Evolutionary conservation across 345 rosid genomes (phyloP).

Genomic region (Populus nigra): DNA sequence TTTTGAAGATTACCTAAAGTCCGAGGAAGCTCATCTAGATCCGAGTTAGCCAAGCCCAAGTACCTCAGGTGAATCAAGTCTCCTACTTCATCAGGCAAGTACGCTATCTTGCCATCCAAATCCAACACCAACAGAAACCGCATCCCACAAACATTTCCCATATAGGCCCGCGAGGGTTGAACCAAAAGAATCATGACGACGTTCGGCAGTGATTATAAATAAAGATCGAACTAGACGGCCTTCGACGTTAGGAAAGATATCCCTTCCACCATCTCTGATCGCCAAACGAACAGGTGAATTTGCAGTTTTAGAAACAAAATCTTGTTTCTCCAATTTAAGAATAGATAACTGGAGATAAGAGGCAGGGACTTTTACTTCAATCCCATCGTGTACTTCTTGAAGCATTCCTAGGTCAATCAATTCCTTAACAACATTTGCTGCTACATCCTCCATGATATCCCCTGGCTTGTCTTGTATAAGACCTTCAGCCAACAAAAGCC

Average conservation of each 20-base stretch:
- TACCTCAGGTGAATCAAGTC: conserved; percentile 16
- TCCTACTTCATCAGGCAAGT: conserved; percentile 15
- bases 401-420: conserved; percentile 8
- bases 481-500: conserved; percentile 13
- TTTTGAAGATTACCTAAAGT: conserved; percentile 14
- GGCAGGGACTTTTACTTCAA: background rate
- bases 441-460: conserved; percentile 6
- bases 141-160: conserved; percentile 13
- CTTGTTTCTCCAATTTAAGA: too few relatives aligned
- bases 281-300: too few relatives aligned
- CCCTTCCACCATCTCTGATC: too few relatives aligned
- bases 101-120: background rate
- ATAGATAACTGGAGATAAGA: too few relatives aligned
- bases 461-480: background rate
- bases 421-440: background rate
- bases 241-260: too few relatives aligned
- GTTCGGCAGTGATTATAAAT: too few relatives aligned
- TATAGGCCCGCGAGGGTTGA: conserved; percentile 3
- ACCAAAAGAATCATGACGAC: background rate
- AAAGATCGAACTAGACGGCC: too few relatives aligned
- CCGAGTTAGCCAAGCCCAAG: conserved; percentile 5
- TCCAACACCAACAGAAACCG: conserved; percentile 17
- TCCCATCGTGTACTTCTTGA: background rate
- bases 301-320: too few relatives aligned
- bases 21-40: conserved; percentile 12